Base-by-base conservation (phyloP, 768 basidiomycete species). In the Lentinula aciculospora region DNA sequence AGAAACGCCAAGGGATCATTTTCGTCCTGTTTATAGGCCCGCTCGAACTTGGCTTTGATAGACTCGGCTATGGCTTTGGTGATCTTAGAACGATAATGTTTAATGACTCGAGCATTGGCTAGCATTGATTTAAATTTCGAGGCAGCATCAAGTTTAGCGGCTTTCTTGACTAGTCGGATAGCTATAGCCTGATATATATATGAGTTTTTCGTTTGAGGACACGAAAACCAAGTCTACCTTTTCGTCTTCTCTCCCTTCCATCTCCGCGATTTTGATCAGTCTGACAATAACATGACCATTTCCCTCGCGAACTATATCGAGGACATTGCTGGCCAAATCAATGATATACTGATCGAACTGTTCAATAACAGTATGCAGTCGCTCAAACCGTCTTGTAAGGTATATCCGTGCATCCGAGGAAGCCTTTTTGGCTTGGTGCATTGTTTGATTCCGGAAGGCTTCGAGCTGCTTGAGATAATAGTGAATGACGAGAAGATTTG, bases 101-200 rank as follows among this genome's bases (percentile, higher is more conserved):
- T 99, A 69, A 98, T 84, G 32, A 92, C 78, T 42, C 96, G 86
- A 12, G 95, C 92, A 63, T 94, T 87, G 45, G 94, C 94, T 71
- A 92, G 89, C 81, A 95, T 85, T 13, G 93, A 96, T 67, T 85
- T 91, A 75, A 93, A 95, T 70, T 92, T 94, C 10, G 92, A 87
- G 1, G 97, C 92, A 19, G 94, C 90, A 65, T 96, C 95, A 69
- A 90, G 78, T 66, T 92, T 94, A 6, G 92, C 92, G 1, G 92
- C 88, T 69, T 94, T 96, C 71, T 94, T 96, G 58, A 98, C 89
- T 21, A 99, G 87, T 32, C 89, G 83, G 67, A 98, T 91, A 36
- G 92, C 95, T 31, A 97, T 86, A 6, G 96, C 92, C 94, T 96
- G 50, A 23, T 1, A 28, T 10, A 50, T 46, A 53, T 34, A 57